phyloP scores from a whole-genome alignment of 139 green algal genomes.

The Desmodesmus armatus region DNA sequence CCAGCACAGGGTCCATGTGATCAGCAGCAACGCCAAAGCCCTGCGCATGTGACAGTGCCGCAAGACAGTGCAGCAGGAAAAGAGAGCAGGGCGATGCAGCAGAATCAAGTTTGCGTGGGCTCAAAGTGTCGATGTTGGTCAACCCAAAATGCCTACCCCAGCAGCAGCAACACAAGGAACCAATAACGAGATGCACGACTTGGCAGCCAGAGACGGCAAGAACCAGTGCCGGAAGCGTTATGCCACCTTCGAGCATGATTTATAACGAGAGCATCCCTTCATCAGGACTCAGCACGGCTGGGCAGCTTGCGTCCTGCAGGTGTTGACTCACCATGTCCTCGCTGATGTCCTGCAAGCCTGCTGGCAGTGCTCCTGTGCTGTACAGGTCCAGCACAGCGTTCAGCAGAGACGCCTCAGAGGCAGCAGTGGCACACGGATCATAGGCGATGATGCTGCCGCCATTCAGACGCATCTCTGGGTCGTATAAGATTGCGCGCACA shows the following conservation, averaged over 20 bases:
- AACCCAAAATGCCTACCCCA: no score
- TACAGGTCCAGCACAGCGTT: conserved; percentile 56
- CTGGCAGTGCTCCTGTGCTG: conserved; percentile 46
- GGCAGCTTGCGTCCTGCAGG: not conserved
- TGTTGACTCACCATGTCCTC: conserved; percentile 28
- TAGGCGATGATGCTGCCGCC: conserved; percentile 17
- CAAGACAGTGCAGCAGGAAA: not conserved
- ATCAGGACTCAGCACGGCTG: not conserved
- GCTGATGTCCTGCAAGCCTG: conserved; percentile 49
- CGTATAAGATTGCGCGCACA: conserved; percentile 62
- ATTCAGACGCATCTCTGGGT: conserved; percentile 54
- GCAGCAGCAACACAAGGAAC: no score
- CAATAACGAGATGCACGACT: not conserved
- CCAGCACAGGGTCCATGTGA: conserved; percentile 64
- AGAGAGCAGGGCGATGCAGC: no score
- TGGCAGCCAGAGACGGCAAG: not conserved
- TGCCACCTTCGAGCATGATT: not conserved
- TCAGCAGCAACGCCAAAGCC: conserved; percentile 49
- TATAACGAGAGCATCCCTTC: not conserved
- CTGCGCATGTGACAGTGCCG: not conserved
- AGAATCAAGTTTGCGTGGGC: not conserved
- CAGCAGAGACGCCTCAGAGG: conserved; percentile 55
- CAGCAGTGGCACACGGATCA: conserved; percentile 42
- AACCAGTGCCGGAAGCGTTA: not conserved
- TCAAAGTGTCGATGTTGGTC: no score